Evolutionary conservation across 2,329 filamentous ascomycete genomes (phyloP).

Genomic region (Aureobasidium leucospermi): DNA sequence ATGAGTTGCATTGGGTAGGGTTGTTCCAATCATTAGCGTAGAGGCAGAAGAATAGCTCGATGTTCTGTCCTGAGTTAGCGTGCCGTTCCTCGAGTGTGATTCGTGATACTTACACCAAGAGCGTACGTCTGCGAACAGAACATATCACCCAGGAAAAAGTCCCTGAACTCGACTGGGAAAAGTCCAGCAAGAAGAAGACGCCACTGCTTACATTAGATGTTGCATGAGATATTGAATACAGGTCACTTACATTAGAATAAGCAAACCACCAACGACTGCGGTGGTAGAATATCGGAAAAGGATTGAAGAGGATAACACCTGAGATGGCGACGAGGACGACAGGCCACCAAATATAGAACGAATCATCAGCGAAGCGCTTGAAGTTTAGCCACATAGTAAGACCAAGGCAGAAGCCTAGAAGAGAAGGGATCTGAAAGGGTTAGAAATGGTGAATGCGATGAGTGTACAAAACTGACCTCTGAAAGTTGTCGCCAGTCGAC

Average conservation of each 20-base stretch:
- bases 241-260: constrained; percentile 68
- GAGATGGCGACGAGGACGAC: constrained; percentile 69
- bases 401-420: constrained; percentile 70
- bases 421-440: constrained; percentile 58
- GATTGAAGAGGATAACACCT: constrained; percentile 59
- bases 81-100: background rate
- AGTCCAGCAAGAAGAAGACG: constrained; percentile 76
- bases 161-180: constrained; percentile 91
- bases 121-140: constrained; percentile 93
- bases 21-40: constrained; percentile 73
- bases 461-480: constrained; percentile 43
- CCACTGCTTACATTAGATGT: constrained; percentile 42
- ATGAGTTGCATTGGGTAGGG: constrained; percentile 74
- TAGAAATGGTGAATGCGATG: too few relatives aligned
- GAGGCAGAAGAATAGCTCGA: constrained; percentile 89
- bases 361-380: constrained; percentile 54
- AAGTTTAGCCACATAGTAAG: constrained; percentile 89
- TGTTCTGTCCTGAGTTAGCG: constrained; percentile 50
- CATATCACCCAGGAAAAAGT: constrained; percentile 97
- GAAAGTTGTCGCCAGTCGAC: constrained; percentile 85
- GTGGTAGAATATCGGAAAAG: constrained; percentile 65
- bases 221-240: background rate
- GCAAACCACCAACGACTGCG: constrained; percentile 77
- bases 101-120: constrained; percentile 45
- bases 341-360: constrained; percentile 79